A percentile compares a stretch with the other conserved stretches of the same genome.
phyloP scores from a whole-genome alignment of 176 grass and related monocot genomes.

The Calamus simplicifolius region DNA sequence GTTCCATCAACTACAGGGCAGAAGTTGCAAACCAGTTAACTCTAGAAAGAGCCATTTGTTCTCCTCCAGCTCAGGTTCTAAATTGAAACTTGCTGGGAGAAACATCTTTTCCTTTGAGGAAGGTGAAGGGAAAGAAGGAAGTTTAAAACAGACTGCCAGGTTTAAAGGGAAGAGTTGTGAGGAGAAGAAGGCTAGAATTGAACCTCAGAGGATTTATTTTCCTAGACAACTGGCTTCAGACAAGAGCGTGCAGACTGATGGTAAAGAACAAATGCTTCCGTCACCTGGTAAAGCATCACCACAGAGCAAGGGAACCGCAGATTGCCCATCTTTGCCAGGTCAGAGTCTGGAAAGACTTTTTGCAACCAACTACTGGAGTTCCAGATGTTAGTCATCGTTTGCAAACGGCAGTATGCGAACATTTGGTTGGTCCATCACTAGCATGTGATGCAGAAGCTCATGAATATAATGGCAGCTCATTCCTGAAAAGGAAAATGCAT shows the following conservation, averaged over 20 bases:
- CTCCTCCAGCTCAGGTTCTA: slow-evolving; percentile 40
- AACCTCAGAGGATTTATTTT: slow-evolving; percentile 27
- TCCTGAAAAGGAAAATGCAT: slow-evolving; percentile 28
- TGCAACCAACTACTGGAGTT: slow-evolving; percentile 19
- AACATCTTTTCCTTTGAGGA: slow-evolving; percentile 45
- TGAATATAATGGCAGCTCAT: slow-evolving; percentile 23
- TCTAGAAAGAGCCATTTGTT: slow-evolving; percentile 59
- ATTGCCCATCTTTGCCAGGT: slow-evolving; percentile 7
- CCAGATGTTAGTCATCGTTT: slow-evolving; percentile 30
- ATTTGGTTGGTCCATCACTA: slow-evolving; percentile 16
- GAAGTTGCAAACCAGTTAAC: slow-evolving; percentile 24
- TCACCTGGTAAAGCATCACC: slow-evolving; percentile 32
- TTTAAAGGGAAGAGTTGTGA: slow-evolving; percentile 25
- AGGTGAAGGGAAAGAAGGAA: slow-evolving; percentile 32
- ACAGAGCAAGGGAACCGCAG: slow-evolving; percentile 29
- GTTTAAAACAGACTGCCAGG: slow-evolving; percentile 25
- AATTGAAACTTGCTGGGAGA: slow-evolving; percentile 27
- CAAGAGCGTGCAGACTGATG: slow-evolving; percentile 19
- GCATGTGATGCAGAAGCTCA: slow-evolving; percentile 15
- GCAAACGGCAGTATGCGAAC: slow-evolving; percentile 20
- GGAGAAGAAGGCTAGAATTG: slow-evolving; percentile 26
- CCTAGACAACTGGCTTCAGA: slow-evolving; percentile 17
- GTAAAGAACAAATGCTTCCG: slow-evolving; percentile 28
- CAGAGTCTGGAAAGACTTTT: slow-evolving; percentile 12
- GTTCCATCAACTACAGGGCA: slow-evolving; percentile 22